Percentiles rank a stretch among this genome's conserved stretches.
Conservation (phyloP, 768 basidiomycete genomes). For the Paxillus ammoniavirescens region DNA sequence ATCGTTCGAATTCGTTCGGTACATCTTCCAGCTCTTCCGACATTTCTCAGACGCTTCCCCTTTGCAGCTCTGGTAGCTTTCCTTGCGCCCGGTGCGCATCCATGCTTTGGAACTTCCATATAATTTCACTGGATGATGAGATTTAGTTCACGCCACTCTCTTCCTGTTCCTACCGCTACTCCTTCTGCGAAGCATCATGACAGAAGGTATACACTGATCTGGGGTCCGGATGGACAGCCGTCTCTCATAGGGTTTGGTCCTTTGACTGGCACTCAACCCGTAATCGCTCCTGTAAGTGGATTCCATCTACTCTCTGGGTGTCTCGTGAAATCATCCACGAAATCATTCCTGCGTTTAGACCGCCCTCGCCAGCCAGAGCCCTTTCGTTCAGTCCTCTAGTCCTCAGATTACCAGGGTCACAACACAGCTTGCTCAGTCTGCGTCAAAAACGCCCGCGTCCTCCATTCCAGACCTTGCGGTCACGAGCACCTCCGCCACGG, state of each 20-base stretch:
- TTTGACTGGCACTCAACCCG: constrained; percentile 2
- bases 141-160: constrained; percentile 7
- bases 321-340: background rate
- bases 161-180: background rate
- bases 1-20: background rate
- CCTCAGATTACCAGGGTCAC: background rate
- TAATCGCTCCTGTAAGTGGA: constrained; percentile 4
- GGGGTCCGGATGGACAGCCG: constrained; percentile 28
- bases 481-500: constrained; percentile 10
- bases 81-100: constrained; percentile 30
- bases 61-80: constrained; percentile 17
- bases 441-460: constrained; percentile 2
- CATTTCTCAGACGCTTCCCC: background rate
- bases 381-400: background rate
- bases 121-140: constrained; percentile 18
- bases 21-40: constrained; percentile 2
- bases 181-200: constrained; percentile 13
- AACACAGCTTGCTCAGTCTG: constrained; percentile 3
- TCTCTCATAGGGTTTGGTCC: constrained; percentile 22
- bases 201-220: constrained; percentile 23
- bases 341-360: constrained; percentile 10
- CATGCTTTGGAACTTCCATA: constrained; percentile 15
- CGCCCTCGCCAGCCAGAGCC: background rate
- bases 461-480: constrained; percentile 18
- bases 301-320: background rate